phyloP scores from a whole-genome alignment of 495 filamentous ascomycete genomes.

The Penicillium tannophilum region DNA sequence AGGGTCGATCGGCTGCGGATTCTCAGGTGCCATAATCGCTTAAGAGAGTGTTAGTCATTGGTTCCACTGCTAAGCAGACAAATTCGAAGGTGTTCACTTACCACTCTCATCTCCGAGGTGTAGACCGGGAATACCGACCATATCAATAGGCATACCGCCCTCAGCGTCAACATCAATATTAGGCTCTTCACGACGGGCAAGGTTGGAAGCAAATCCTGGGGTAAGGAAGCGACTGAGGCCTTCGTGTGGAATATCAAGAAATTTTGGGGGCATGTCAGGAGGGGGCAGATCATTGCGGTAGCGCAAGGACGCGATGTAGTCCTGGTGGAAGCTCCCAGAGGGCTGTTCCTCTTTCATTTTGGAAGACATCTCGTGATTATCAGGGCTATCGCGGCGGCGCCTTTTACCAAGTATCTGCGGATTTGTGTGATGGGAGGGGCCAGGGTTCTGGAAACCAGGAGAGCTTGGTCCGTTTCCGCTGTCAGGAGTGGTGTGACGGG shows the following conservation, averaged over 20 bases:
- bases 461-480: no score
- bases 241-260: conserved; percentile 92
- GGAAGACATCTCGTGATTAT: conserved; percentile 29
- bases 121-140: conserved; percentile 90
- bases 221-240: conserved; percentile 86
- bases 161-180: conserved; percentile 98
- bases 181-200: conserved; percentile 87
- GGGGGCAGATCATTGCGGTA: conserved; percentile 95
- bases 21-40: conserved; percentile 81
- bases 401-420: no score
- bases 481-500: no score
- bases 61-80: not conserved
- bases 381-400: not conserved
- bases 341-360: conserved; percentile 47
- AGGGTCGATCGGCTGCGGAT: conserved; percentile 71
- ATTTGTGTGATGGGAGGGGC: not conserved
- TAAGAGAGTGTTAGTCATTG: conserved; percentile 2
- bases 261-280: conserved; percentile 89
- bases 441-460: no score
- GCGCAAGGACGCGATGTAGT: conserved; percentile 92
- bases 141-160: conserved; percentile 93
- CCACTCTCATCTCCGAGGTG: conserved; percentile 95
- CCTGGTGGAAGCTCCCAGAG: conserved; percentile 77
- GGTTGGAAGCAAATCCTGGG: conserved; percentile 80
- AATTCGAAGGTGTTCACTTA: conserved; percentile 47